Percentiles rank a stretch among this genome's conserved stretches.
phyloP scores from a whole-genome alignment of 2,329 filamentous ascomycete species.

The Aspergillus awamori region DNA sequence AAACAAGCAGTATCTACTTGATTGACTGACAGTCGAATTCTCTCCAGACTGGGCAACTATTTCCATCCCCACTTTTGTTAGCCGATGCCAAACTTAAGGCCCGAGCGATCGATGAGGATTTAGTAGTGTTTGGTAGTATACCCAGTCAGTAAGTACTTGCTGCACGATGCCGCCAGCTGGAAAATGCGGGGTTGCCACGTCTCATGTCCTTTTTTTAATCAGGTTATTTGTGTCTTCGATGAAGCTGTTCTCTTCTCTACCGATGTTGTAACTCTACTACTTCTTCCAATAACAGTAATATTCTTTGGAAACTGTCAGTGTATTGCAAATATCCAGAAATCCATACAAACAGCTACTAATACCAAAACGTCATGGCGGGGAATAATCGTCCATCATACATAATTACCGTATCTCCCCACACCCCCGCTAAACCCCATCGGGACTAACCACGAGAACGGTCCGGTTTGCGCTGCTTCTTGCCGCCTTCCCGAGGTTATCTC shows the following conservation, averaged over 20 bases:
- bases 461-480: too few species aligned
- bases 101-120: neutral
- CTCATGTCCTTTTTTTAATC: neutral
- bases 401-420: too few species aligned
- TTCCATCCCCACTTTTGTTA: neutral
- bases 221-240: too few species aligned
- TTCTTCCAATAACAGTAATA: neutral
- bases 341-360: neutral
- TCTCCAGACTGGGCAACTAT: too few species aligned
- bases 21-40: neutral
- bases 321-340: too few species aligned
- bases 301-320: too few species aligned
- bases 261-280: neutral
- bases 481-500: too few species aligned
- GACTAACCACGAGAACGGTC: too few species aligned
- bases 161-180: constrained; percentile 11
- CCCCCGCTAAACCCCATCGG: too few species aligned
- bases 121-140: neutral
- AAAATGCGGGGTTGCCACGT: constrained; percentile 10
- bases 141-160: neutral
- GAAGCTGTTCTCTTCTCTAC: too few species aligned
- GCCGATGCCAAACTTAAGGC: neutral
- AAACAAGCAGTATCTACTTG: neutral
- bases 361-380: too few species aligned
- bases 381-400: too few species aligned